phyloP scores from a whole-genome alignment of 192 early-diverging fungal species.

The Backusella tarrabulga region DNA sequence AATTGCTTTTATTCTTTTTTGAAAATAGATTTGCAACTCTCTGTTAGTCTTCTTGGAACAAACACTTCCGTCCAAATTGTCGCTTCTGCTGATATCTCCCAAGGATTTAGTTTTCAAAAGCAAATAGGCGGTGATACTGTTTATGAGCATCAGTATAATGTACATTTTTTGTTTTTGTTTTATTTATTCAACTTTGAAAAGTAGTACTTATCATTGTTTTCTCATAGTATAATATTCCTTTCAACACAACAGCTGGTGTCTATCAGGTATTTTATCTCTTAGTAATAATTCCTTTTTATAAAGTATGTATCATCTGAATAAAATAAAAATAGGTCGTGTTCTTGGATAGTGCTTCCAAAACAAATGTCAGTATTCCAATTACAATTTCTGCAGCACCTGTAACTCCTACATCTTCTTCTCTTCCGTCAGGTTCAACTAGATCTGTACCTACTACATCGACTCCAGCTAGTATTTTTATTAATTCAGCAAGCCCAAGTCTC shows the following conservation, averaged over 20 bases:
- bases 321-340: conserved; percentile 1
- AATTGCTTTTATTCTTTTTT: background rate
- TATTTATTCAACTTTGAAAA: background rate
- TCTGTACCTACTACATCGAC: conserved; percentile 82
- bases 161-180: background rate
- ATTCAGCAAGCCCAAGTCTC: background rate
- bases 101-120: conserved; percentile 6
- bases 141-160: conserved; percentile 24
- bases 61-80: conserved; percentile 6
- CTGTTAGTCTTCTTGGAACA: background rate
- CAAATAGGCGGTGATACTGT: background rate
- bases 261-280: conserved; percentile 12
- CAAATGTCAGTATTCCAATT: conserved; percentile 15
- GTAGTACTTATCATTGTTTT: background rate
- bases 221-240: conserved; percentile 22
- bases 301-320: background rate
- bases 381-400: conserved; percentile 6
- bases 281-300: too few species aligned
- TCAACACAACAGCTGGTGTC: conserved; percentile 8
- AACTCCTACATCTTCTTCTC: background rate
- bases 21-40: conserved; percentile 12
- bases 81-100: conserved; percentile 16
- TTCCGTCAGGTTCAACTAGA: conserved; percentile 57
- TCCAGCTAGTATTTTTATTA: background rate
- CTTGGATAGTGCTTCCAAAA: conserved; percentile 8